A percentile compares a stretch with the other conserved stretches of the same genome.
phyloP scores from a whole-genome alignment of 1,284 basidiomycete genomes.

The Cryptococcus sp. region DNA sequence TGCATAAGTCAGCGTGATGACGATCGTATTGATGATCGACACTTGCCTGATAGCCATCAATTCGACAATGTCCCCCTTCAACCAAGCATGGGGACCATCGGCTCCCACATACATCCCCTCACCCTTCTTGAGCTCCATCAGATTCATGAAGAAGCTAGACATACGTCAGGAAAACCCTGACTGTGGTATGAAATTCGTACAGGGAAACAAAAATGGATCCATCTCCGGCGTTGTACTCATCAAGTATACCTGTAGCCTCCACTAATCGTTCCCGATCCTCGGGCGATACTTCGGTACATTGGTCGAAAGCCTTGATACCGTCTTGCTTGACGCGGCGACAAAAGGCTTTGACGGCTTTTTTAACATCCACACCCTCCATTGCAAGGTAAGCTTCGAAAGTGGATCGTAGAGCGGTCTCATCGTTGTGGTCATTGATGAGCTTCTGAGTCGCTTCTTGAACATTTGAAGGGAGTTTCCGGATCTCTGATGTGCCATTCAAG shows the following conservation, averaged over 20 bases:
- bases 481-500: constrained; percentile 17
- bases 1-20: constrained; percentile 2
- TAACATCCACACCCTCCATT: constrained; percentile 15
- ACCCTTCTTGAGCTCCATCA: constrained; percentile 34
- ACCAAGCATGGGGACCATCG: constrained; percentile 35
- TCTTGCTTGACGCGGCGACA: constrained; percentile 19
- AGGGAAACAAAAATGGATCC: constrained; percentile 26
- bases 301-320: constrained; percentile 7
- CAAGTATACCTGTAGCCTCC: constrained; percentile 19
- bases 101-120: constrained; percentile 40
- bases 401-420: constrained; percentile 1
- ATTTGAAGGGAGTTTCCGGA: constrained; percentile 6
- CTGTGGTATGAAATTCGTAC: constrained; percentile 20
- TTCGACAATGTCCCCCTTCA: constrained; percentile 45
- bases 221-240: constrained; percentile 31
- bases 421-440: constrained; percentile 1
- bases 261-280: constrained; percentile 24
- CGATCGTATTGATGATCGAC: neutral
- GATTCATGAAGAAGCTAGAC: constrained; percentile 35
- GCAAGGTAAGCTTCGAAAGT: constrained; percentile 14
- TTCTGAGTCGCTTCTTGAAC: constrained; percentile 6
- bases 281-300: constrained; percentile 5
- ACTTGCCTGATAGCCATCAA: constrained; percentile 38
- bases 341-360: constrained; percentile 16
- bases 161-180: neutral